These are phyloP conservation scores for Bolboschoenoplectus hybrid DNA, from an alignment of 202 grass and related monocot genomes.

Conservation along the genomic window DNA sequence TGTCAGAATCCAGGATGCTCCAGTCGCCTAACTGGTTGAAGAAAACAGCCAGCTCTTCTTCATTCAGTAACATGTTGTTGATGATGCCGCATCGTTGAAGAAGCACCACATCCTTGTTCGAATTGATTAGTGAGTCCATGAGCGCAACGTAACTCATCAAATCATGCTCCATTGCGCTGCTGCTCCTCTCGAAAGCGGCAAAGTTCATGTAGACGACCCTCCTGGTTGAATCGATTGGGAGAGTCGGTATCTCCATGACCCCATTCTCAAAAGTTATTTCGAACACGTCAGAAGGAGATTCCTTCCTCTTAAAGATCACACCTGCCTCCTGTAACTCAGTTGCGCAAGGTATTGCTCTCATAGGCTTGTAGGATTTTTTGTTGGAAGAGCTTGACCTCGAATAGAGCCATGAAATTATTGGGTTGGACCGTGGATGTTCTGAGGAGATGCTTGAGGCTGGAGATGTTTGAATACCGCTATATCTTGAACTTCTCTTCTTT, in stretches of 20 bases:
- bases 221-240: conserved; percentile 53
- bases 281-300: conserved; percentile 44
- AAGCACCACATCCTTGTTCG: conserved; percentile 45
- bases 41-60: conserved; percentile 51
- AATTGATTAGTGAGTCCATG: conserved; percentile 47
- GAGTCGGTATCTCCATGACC: conserved; percentile 54
- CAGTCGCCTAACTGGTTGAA: conserved; percentile 55
- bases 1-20: conserved; percentile 37
- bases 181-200: conserved; percentile 59
- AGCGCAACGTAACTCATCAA: conserved; percentile 64
- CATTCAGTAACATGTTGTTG: conserved; percentile 34
- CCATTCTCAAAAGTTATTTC: conserved; percentile 56
- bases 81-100: conserved; percentile 53
- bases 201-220: conserved; percentile 48
- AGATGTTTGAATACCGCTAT: not conserved
- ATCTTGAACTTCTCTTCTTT: not conserved
- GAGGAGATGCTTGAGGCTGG: not conserved
- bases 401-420: conserved; percentile 10
- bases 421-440: conserved; percentile 11
- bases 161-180: conserved; percentile 46
- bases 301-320: conserved; percentile 47
- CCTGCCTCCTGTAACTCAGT: conserved; percentile 53
- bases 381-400: conserved; percentile 33
- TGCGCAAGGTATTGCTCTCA: conserved; percentile 44
- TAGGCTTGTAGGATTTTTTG: conserved; percentile 5